These are phyloP conservation scores for Bruguiera sexangula DNA, from an alignment of 345 rosid genomes.

Conservation along the genomic window DNA sequence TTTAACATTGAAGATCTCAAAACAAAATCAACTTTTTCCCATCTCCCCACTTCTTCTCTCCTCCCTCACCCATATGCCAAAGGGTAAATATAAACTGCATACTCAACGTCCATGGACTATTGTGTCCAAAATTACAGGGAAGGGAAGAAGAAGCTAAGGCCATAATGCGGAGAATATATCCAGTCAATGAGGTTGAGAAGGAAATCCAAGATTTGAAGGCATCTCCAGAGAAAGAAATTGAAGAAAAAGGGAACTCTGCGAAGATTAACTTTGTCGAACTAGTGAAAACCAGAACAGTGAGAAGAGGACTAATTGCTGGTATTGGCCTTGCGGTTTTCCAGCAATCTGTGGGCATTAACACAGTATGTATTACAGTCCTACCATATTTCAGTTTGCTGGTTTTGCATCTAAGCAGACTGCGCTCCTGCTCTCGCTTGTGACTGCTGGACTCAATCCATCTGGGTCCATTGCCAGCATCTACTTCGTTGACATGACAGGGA, in stretches of 20 bases:
- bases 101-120: not conserved
- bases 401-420: too few species aligned
- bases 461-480: too few species aligned
- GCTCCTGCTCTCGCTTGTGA: too few species aligned
- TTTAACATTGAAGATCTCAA: conserved; percentile 25
- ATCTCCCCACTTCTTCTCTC: not conserved
- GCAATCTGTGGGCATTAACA: too few species aligned
- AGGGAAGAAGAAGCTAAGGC: too few species aligned
- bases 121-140: too few species aligned
- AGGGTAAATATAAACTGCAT: too few species aligned
- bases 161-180: not conserved
- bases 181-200: conserved; percentile 49
- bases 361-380: too few species aligned
- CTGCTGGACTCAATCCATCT: too few species aligned
- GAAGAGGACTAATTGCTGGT: conserved; percentile 81
- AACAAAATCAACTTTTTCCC: conserved; percentile 1
- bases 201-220: conserved; percentile 67
- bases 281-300: conserved; percentile 52
- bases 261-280: conserved; percentile 56
- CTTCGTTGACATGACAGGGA: too few species aligned
- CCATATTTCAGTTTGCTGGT: too few species aligned
- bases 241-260: conserved; percentile 49
- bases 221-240: conserved; percentile 55
- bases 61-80: not conserved
- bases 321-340: conserved; percentile 78